phyloP scores from a whole-genome alignment of 2,329 filamentous ascomycete species.

The Neofusicoccum sp. region DNA sequence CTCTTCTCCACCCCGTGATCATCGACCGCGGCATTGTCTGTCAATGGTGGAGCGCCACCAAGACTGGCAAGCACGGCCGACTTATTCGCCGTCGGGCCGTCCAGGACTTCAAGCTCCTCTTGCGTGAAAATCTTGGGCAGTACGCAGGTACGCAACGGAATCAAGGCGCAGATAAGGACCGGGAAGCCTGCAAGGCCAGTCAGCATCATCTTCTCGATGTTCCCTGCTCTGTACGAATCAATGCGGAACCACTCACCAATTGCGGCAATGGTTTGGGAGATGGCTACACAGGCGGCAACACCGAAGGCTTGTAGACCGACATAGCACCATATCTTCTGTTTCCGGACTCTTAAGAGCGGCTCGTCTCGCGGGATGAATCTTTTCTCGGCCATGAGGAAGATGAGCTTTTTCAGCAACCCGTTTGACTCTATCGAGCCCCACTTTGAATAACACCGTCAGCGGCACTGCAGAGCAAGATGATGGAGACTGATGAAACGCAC shows the following conservation, averaged over 20 bases:
- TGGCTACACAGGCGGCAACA: slow-evolving; percentile 52
- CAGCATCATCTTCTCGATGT: too few species aligned
- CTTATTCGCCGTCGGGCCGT: slow-evolving; percentile 53
- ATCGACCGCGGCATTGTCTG: neutral
- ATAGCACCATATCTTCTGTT: slow-evolving; percentile 48
- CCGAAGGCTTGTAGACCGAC: slow-evolving; percentile 49
- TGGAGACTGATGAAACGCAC: slow-evolving; percentile 24
- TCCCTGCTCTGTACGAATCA: too few species aligned
- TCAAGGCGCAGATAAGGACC: slow-evolving; percentile 54
- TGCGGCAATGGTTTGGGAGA: slow-evolving; percentile 57
- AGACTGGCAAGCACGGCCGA: slow-evolving; percentile 53
- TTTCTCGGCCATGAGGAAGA: slow-evolving; percentile 47
- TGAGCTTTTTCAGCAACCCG: slow-evolving; percentile 49
- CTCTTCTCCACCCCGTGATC: neutral
- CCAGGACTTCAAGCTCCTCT: slow-evolving; percentile 49
- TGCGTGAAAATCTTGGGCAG: slow-evolving; percentile 51
- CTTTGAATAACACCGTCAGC: slow-evolving; percentile 23
- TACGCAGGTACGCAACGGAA: slow-evolving; percentile 52
- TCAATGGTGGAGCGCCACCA: slow-evolving; percentile 43
- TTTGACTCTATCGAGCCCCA: slow-evolving; percentile 47
- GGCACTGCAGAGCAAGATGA: neutral
- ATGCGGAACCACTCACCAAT: too few species aligned
- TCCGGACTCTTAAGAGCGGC: slow-evolving; percentile 43
- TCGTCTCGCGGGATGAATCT: slow-evolving; percentile 50
- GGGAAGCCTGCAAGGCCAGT: slow-evolving; percentile 43